Percentiles rank a stretch among this genome's conserved stretches.
phyloP scores from a whole-genome alignment of 2,329 filamentous ascomycete species.

The Neopestalotiopsis clavispora region DNA sequence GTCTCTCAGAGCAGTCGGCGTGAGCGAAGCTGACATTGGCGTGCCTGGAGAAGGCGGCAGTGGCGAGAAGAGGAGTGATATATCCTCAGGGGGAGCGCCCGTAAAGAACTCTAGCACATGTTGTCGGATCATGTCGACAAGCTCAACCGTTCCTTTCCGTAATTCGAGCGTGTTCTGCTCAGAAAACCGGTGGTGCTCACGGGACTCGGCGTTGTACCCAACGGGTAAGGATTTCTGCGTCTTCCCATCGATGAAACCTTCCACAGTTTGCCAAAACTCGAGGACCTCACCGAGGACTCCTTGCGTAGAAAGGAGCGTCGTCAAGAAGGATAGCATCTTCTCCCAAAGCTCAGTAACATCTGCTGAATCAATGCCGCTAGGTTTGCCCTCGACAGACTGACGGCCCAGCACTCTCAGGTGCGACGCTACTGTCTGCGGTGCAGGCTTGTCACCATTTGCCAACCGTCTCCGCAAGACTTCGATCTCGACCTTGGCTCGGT shows the following conservation, averaged over 20 bases:
- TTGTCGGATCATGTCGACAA: conserved; percentile 84
- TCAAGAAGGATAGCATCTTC: conserved; percentile 77
- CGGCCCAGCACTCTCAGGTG: conserved; percentile 77
- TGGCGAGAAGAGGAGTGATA: conserved; percentile 86
- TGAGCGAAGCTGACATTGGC: conserved; percentile 60
- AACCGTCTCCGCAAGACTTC: conserved; percentile 86
- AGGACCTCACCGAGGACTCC: conserved; percentile 88
- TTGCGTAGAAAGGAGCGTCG: conserved; percentile 73
- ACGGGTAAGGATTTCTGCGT: conserved; percentile 80
- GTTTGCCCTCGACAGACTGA: conserved; percentile 66
- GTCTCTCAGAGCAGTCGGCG: conserved; percentile 65
- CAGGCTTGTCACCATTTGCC: conserved; percentile 74
- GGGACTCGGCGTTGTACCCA: conserved; percentile 82
- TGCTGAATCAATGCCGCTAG: conserved; percentile 73
- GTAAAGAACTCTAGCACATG: conserved; percentile 82
- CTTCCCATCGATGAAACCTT: conserved; percentile 87
- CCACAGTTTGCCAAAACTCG: conserved; percentile 91
- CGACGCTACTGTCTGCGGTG: conserved; percentile 69
- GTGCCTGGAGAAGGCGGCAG: conserved; percentile 72
- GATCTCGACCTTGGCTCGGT: conserved; percentile 89
- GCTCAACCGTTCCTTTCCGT: conserved; percentile 77
- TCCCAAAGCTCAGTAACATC: conserved; percentile 94
- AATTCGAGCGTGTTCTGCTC: conserved; percentile 72
- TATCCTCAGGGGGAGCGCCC: conserved; percentile 87
- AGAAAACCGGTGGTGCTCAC: conserved; percentile 80